Evolutionary conservation across 106 monocot species (phyloP), one percentile per base, ranked within the genome.

Genomic region (Dendrobium catenatum): DNA sequence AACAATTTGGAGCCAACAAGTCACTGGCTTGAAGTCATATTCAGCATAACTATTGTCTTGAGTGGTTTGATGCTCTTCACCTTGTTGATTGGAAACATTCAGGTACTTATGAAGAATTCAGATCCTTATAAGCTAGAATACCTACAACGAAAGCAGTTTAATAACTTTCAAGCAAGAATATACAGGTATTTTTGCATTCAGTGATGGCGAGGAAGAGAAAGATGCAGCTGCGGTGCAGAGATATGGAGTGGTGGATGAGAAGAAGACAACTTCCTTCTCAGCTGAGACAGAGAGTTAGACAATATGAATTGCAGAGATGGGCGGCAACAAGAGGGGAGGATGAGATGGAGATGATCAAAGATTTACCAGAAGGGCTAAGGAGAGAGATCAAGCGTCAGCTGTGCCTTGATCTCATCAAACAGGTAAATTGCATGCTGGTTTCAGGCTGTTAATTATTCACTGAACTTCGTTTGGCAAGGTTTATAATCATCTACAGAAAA

Each of bases 161-260:
- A 61, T 61, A 22, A 22, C 20, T 22, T n/a, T 61, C n/a, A n/a
- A 61, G 61, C 61, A 22, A 61, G 61, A n/a, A 22, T 61, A 33
- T 79, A 33, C 67, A 96, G 96, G 96, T 94, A 7, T 90, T 96
- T 80, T 68, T 96, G 83, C 96, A 96, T 59, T 91, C 92, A 7
- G 94, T 96, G 29, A 90, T 94, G 90, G 87, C 92, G 20, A 86
- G 96, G 82, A 96, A 90, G 82, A 77, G 96, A 59, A 89, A 90
- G 87, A 90, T 92, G 94, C 96, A 96, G 17, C 74, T 96, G 44
- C 49, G 96, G 24, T 94, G 84, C 77, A 88, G 96, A 51, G 94
- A 96, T 85, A 86, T 96, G 91, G 96, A 96, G 76, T 96, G 96
- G 96, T 96, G 96, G 96, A 96, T 96, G 96, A 90, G 85, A 77